Evolutionary conservation across 2,329 filamentous ascomycete genomes (phyloP).

Genomic region (Ophiostoma ulmi): DNA sequence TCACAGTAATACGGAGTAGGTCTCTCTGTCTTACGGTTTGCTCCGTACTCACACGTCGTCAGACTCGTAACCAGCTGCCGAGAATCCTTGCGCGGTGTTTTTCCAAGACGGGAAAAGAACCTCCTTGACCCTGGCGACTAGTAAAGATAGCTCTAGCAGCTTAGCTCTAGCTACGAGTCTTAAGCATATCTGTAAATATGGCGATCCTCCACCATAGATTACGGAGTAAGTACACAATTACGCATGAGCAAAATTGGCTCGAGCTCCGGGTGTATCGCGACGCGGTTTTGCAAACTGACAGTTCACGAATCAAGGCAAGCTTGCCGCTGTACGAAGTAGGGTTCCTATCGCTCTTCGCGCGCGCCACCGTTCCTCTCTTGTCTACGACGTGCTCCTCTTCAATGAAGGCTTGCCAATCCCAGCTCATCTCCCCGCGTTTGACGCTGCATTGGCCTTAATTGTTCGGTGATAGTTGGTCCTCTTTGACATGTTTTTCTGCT

Average conservation of each 20-base stretch:
- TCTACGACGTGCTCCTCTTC: neutral
- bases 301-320: neutral
- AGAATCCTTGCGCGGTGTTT: slow-evolving; percentile 13
- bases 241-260: neutral
- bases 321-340: neutral
- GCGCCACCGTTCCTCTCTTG: neutral
- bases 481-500: neutral
- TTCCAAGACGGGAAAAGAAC: neutral
- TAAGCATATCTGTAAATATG: neutral
- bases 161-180: neutral
- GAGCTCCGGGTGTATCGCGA: slow-evolving; percentile 1
- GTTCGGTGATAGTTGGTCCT: too few species aligned
- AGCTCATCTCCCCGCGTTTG: neutral
- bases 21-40: neutral
- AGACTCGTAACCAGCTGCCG: neutral
- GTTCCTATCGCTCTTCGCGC: neutral
- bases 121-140: neutral
- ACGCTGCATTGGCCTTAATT: neutral
- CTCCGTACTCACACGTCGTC: neutral
- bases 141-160: too few species aligned
- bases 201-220: neutral
- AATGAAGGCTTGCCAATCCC: neutral
- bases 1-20: neutral
- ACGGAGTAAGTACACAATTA: neutral
- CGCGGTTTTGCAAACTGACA: neutral